Evolutionary conservation across 1,284 basidiomycete species (phyloP).

Genomic region (Cryptococcus wingfieldii): DNA sequence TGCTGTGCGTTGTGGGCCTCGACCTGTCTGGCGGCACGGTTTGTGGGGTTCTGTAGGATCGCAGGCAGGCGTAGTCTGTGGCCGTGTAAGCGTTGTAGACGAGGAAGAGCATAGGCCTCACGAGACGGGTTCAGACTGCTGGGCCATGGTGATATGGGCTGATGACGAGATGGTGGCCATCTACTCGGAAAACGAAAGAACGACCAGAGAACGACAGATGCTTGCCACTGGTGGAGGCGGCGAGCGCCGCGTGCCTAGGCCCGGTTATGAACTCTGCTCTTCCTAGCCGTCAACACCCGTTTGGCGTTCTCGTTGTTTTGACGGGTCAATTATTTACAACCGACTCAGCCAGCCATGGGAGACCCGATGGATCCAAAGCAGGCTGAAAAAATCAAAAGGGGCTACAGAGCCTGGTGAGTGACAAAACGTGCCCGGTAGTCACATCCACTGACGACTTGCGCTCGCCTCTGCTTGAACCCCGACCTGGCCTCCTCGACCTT

Average conservation of each 20-base stretch:
- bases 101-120: neutral
- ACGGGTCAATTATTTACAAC: no score
- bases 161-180: no score
- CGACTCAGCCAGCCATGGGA: no score
- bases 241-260: no score
- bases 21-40: slow-evolving; percentile 30
- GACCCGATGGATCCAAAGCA: neutral
- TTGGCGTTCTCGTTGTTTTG: no score
- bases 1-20: slow-evolving; percentile 46
- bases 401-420: slow-evolving; percentile 43
- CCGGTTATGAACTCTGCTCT: no score
- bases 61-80: slow-evolving; percentile 43
- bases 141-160: no score
- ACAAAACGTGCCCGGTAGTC: neutral
- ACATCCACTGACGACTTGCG: neutral
- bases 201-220: no score
- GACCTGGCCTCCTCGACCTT: neutral
- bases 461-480: neutral
- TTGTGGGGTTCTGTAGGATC: slow-evolving; percentile 45
- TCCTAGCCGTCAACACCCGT: no score
- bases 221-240: no score
- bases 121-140: neutral
- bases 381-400: slow-evolving; percentile 30
- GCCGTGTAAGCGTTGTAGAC: neutral
- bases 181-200: no score